These are phyloP conservation scores for Umbellularia californica DNA, from an alignment of 164 flowering plant genomes.

Conservation along the genomic window DNA sequence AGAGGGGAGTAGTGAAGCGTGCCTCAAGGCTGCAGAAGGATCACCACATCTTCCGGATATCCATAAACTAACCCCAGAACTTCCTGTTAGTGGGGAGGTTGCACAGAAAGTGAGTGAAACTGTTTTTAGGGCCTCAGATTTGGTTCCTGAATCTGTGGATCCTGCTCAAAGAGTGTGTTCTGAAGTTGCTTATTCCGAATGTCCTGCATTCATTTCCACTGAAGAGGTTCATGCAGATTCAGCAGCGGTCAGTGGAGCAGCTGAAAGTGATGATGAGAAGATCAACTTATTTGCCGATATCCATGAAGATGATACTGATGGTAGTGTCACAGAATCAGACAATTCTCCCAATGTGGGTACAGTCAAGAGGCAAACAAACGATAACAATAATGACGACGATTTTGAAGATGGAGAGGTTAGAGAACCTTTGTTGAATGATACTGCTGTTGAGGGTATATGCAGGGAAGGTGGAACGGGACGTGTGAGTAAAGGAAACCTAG, in stretches of 20 bases:
- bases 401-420: conserved; percentile 71
- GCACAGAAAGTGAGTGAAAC: conserved; percentile 15
- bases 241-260: conserved; percentile 16
- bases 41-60: conserved; percentile 6
- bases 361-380: conserved; percentile 13
- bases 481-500: conserved; percentile 12
- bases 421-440: conserved; percentile 23
- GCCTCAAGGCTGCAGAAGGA: conserved; percentile 14
- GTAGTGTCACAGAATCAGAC: conserved; percentile 38
- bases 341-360: conserved; percentile 22
- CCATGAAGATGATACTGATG: conserved; percentile 33
- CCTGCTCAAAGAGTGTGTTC: conserved; percentile 5
- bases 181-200: conserved; percentile 16
- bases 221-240: conserved; percentile 13
- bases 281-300: conserved; percentile 33
- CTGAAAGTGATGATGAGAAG: conserved; percentile 39
- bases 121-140: conserved; percentile 10
- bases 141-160: conserved; percentile 11
- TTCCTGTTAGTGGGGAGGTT: conserved; percentile 5
- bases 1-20: conserved; percentile 10
- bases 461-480: conserved; percentile 14
- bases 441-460: conserved; percentile 11
- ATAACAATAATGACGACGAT: conserved; percentile 33
- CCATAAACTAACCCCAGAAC: background rate
- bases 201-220: conserved; percentile 8